Conservation (phyloP, 23 red algal species). For the Rhodosorus marinus region DNA sequence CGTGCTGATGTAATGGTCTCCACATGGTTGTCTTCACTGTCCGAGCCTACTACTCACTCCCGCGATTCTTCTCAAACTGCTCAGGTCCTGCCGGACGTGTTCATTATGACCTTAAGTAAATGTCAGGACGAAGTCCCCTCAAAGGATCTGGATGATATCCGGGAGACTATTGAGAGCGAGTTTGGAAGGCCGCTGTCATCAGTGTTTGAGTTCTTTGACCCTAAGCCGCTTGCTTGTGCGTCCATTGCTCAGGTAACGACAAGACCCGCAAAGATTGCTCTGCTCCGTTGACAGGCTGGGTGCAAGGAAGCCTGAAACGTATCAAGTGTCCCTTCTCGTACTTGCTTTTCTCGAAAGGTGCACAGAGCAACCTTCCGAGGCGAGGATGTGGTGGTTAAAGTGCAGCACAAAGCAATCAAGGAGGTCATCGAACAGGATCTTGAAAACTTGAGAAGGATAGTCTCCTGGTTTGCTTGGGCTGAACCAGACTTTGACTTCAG, state of each 20-base stretch:
- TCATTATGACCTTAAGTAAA: too few relatives aligned
- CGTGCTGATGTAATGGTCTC: too few relatives aligned
- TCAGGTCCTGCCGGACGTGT: too few relatives aligned
- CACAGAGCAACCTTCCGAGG: neutral
- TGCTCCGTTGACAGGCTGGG: neutral
- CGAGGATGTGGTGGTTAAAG: constrained; percentile 32
- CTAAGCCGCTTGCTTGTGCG: constrained; percentile 32
- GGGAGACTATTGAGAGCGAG: too few relatives aligned
- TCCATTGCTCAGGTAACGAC: constrained; percentile 53
- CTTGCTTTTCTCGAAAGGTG: neutral
- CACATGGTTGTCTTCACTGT: too few relatives aligned
- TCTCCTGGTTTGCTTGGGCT: constrained; percentile 25
- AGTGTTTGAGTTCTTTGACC: constrained; percentile 35
- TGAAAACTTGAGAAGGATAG: constrained; percentile 31
- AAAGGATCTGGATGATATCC: too few relatives aligned
- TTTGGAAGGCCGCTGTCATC: too few relatives aligned
- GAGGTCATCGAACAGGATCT: constrained; percentile 49
- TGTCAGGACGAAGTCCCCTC: too few relatives aligned
- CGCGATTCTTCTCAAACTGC: too few relatives aligned
- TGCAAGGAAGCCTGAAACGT: neutral
- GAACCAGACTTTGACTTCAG: constrained; percentile 68
- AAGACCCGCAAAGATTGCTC: neutral
- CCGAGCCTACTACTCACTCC: too few relatives aligned
- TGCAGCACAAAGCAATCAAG: constrained; percentile 49
- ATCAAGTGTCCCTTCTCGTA: neutral